Base-by-base conservation (phyloP, 352 stramenopile species). In the Phytophthora crassamura region DNA sequence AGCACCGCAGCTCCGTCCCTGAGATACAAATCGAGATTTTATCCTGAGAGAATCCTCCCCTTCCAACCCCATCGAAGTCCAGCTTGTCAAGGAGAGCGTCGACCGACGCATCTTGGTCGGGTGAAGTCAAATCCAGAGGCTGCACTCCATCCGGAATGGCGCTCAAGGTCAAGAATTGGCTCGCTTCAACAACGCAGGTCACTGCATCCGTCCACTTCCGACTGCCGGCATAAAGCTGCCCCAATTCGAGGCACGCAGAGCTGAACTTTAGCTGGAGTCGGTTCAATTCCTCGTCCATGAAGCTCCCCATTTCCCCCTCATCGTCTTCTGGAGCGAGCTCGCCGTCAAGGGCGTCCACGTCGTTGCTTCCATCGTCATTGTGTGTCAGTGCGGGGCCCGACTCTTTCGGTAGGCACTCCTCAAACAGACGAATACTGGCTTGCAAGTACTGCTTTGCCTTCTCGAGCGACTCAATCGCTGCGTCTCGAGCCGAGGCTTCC, bases 271-370 rank as follows among this genome's bases (percentile, higher is more conserved):
- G 62, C 63, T 89, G 74, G 9, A 95, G 68, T 6, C 87, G 80
- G 14, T 61, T 67, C 22, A 90, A 63, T 63, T 95, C 87, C 71
- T 95, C 87, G 25, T 86, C 67, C 82, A 95, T 90, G 51, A 94
- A 95, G 7, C 47, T 74, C 9, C 74, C 72, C 69, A 94, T 82
- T n/a, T 75, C 75, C 14, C 69, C 69, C 0, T 75, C 64, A 15
- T 78, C 77, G 43, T 76, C 61, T 53, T 61, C 47, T 16, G 53
- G 28, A 32, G 47, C 39, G 25, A 68, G 30, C 15, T 69, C 77
- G 45, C 16, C 35, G 54, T 68, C 62, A 35, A 62, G 38, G 25
- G 62, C 47, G 0, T 72, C 62, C 1, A 61, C 48, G 3, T 65
- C 55, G 41, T 67, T 60, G 4, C 45, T 42, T 16, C 54, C 54